Base-by-base conservation (phyloP, 1,284 basidiomycete species). In the Heliocybe sulcata region DNA sequence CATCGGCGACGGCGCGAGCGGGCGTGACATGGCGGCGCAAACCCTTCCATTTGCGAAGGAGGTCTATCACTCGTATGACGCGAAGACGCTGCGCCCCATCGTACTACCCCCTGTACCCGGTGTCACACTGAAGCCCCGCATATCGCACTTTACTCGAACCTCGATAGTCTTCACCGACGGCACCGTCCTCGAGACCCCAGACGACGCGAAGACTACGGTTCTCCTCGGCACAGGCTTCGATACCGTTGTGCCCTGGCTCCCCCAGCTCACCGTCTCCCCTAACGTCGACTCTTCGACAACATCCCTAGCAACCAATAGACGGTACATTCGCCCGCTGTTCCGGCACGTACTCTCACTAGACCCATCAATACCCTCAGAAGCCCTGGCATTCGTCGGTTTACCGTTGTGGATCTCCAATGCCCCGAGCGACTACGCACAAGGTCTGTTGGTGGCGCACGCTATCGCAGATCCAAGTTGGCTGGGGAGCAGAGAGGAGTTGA, bases 211-310 rank as follows among this genome's bases (percentile, higher is more conserved):
- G 22, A 79, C 83, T 56, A 60, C 71, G 1, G 64, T 84, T 25
- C 64, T 83, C 33, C 70, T 81, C 10, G 81, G 67, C 0, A 83
- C 80, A 0, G 82, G 82, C 3, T 83, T 83, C 58, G 73, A 81
- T 54, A 59, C 76, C 54, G 72, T 70, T 29, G 67, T 80, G 6
- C 80, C 80, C 0, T 83, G 59, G 31, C 60, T 58, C 20, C 26
- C 42, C 8, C 35, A 52, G 23, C 45, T 54, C 4, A 20, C 47
- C 52, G 11, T 35, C 14, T 35, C 31, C 27, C 52, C n/a, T 26
- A 59, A 65, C 2, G 54, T 47, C 31, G 66, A 66, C 60, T 66
- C 65, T 10, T 62, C 64, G 8, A 66, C 62, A 38, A 60, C 65
- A 1, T 52, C 52, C 16, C 71, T 83, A 35, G 71, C 73, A 16